Base-by-base conservation (phyloP, 371 early-diverging fungal genomes). In the Nosema muscidifuracis region DNA sequence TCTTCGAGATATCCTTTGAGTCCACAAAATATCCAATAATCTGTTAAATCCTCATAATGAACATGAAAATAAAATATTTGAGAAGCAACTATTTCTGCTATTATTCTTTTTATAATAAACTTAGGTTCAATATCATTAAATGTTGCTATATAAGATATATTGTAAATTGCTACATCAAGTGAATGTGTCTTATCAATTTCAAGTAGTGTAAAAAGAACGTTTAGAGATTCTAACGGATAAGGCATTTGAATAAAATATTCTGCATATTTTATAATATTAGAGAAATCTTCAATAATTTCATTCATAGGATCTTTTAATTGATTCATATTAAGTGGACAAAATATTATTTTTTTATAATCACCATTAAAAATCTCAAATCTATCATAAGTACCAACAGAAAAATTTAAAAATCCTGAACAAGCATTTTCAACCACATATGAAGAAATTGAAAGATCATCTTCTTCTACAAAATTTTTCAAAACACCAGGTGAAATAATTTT, bases 11-110 rank as follows among this genome's bases (percentile, higher is more conserved):
- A 80, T 61, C 79, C 81, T 12, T 36, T 34, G 15, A 82, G 50
- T 30, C 84, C 84, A 15, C 50, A 44, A 55, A 65, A 71, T 40
- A 83, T 73, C 83, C 83, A 71, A n/a, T 57, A 64, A 30, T 73
- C 74, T 22, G 68, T 26, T 30, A 24, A 33, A 3, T 66, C 63
- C 28, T 34, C 47, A 18, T 65, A 42, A 51, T 56, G 72, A 67
- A 77, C 76, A 67, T 78, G 67, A 66, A 69, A 72, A 13, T 42
- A 34, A 40, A 77, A 75, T n/a, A 80, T 55, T 42, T 75, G 71
- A 26, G 57, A 24, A 13, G 67, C 40, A 15, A 82, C 6, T 12
- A 63, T 56, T 9, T 76, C 50, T 10, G 55, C 40, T 18, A 75
- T 15, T 38, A 61, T 67, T 12, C 58, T 50, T 65, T 76, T 67